Evolutionary conservation across 768 basidiomycete genomes (phyloP), one percentile per base, ranked within the genome.

Genomic region (Boletus edulis): DNA sequence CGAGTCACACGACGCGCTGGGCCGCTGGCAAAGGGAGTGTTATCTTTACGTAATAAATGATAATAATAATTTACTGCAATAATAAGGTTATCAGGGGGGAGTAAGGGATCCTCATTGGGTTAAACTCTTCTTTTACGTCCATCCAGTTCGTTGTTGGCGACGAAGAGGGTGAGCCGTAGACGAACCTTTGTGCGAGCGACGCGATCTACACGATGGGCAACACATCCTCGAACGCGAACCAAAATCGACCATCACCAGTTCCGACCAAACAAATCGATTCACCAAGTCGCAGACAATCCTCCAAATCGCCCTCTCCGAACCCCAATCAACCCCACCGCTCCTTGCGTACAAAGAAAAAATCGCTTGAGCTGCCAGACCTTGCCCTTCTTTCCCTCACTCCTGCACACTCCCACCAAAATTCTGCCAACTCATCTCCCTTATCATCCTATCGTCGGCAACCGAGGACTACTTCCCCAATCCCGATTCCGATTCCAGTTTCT

Each of bases 281-380:
- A 32, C 46, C 54, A 5, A 42, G 54, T 29, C 61, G 55, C 51
- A 63, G 34, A 51, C 59, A 62, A 32, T 32, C 52, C 34, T 62
- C 71, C 12, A 64, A 63, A 56, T 78, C 77, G 4, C 71, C 72
- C 35, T 76, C 78, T 38, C 77, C 81, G 1, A 68, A 68, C 41
- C 65, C 70, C 45, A 70, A 71, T 55, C 70, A 72, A 64, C 76
- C 84, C 1, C 85, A 87, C 68, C 75, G 76, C 32, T 86, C 86
- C 42, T 72, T 89, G 54, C 77, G 84, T 39, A 75, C 76, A 20
- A 89, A 85, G 77, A 88, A 87, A 72, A 82, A 78, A 66, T 87
- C 85, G 0, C 81, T 91, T 18, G 86, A 91, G 67, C 77, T 91
- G 24, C 88, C 88, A 50, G 88, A 89, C 75, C 83, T 91, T 62